Conservation (phyloP, 108 stramenopile species). For the Cyclotella atomus region DNA sequence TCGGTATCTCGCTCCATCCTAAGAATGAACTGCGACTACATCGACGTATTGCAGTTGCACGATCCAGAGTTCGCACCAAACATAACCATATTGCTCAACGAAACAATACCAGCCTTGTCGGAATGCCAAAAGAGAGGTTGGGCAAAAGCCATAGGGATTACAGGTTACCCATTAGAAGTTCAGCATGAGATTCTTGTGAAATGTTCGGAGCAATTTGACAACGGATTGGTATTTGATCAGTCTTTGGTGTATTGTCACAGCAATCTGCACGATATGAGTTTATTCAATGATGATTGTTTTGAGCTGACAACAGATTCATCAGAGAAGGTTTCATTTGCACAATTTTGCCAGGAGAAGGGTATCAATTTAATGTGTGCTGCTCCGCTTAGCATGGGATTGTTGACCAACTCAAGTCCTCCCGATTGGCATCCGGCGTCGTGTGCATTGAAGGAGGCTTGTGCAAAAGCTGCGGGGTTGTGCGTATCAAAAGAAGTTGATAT, state of each 20-base stretch:
- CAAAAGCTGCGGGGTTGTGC: conserved; percentile 58
- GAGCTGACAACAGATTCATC: not conserved
- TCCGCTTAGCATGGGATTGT: conserved; percentile 89
- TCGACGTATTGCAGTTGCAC: conserved; percentile 91
- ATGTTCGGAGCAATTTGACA: conserved; percentile 10
- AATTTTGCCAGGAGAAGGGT: conserved; percentile 45
- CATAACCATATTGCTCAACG: conserved; percentile 67
- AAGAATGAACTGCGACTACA: conserved; percentile 75
- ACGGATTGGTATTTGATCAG: conserved; percentile 75
- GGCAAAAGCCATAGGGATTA: conserved; percentile 82
- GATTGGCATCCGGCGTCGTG: conserved; percentile 85
- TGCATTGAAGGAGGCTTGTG: conserved; percentile 71
- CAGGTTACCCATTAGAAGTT: conserved; percentile 89
- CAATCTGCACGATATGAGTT: conserved; percentile 80
- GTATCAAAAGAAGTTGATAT: conserved; percentile 52
- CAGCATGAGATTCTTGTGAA: conserved; percentile 80
- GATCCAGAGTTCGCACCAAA: conserved; percentile 89
- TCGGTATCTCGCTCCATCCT: conserved; percentile 75
- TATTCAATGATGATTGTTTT: conserved; percentile 46
- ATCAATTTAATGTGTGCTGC: conserved; percentile 80
- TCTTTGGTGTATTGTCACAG: conserved; percentile 85
- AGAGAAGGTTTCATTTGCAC: conserved; percentile 48
- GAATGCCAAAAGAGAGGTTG: conserved; percentile 69
- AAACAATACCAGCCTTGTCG: conserved; percentile 78
- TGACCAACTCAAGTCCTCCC: conserved; percentile 62